Evolutionary conservation across 257 asterid species (phyloP), one percentile per base, ranked within the genome.

Genomic region (Prunella vulgaris): DNA sequence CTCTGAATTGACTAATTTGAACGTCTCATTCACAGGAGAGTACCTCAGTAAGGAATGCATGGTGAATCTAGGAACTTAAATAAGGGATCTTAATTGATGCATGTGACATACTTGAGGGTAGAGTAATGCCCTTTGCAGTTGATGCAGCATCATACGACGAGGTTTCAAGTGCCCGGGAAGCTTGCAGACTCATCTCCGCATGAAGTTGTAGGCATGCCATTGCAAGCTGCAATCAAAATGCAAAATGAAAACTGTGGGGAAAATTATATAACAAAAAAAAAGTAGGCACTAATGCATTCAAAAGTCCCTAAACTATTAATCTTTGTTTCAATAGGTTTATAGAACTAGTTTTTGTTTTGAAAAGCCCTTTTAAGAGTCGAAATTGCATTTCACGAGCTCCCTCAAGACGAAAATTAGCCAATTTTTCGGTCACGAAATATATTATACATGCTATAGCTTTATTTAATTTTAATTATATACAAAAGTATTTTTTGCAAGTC

Each of bases 181-280:
- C 88, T 80, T 87, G 96, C 67, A 94, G 83, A 46, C 86, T 95
- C 96, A 91, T 86, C 85, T 89, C 99, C 14, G 96, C 82, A 66
- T 94, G 97, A 63, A 86, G 92, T 79, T 94, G 96, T 73, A 91
- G 87, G 74, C 99, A 94, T 64, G 84, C 82, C 90, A 87, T 80
- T 4, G 97, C 96, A 66, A 94, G 88, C 99, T 93, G 90, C 85
- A 79, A 28, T 21, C 30, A 66, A 17, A 8, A 48, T 20, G 58
- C 13, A 51, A 51, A 51, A 17, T 51, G 1, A 51, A 51, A 5
- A 8, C 10, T 51, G 18, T 14, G 0, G 24, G 27, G 58, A 18
- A 17, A 51, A 51, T 22, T 5, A 4, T 48, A 1, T 13, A 1
- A n/a, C n/a, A n/a, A n/a, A n/a, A n/a, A n/a, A n/a, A n/a, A n/a